phyloP scores from a whole-genome alignment of 768 basidiomycete species.

The Auriscalpium microsporum region DNA sequence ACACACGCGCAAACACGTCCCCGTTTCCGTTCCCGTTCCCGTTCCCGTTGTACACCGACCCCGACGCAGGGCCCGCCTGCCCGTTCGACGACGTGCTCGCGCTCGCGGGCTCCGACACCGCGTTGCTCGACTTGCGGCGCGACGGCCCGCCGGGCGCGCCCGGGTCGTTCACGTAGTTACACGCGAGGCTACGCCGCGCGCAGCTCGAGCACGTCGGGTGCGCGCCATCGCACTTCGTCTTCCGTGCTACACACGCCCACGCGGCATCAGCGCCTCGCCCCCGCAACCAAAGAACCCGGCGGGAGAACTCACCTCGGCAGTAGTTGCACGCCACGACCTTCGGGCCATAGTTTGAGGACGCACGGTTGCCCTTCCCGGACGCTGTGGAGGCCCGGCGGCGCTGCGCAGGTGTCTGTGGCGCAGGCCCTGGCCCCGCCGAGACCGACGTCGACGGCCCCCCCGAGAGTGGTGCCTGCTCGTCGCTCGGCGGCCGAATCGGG shows the following conservation, averaged over 20 bases:
- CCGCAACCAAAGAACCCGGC: neutral
- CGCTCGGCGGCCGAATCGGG: constrained; percentile 14
- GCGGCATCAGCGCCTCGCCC: neutral
- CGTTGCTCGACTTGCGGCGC: constrained; percentile 16
- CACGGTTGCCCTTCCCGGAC: constrained; percentile 49
- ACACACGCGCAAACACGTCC: constrained; percentile 1
- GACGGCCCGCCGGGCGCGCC: constrained; percentile 12
- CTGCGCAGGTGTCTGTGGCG: constrained; percentile 12
- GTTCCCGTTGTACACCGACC: constrained; percentile 11
- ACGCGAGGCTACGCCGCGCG: constrained; percentile 62
- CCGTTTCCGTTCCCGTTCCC: constrained; percentile 2
- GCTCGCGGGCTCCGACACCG: constrained; percentile 13
- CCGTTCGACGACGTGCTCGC: constrained; percentile 18
- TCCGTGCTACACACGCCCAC: constrained; percentile 49
- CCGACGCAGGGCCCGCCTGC: constrained; percentile 14
- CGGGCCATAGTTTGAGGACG: constrained; percentile 60
- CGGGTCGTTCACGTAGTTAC: constrained; percentile 73
- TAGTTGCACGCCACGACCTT: constrained; percentile 88
- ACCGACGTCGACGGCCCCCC: constrained; percentile 25
- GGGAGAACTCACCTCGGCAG: constrained; percentile 58
- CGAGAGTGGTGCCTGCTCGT: constrained; percentile 9
- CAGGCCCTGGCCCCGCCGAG: constrained; percentile 14
- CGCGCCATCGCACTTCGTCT: constrained; percentile 84
- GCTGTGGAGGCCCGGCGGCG: constrained; percentile 57
- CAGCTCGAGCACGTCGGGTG: constrained; percentile 81